A percentile compares a stretch with the other conserved stretches of the same genome.
Conservation (phyloP, 2,329 filamentous ascomycete species). For the Colletotrichum acutatum region DNA sequence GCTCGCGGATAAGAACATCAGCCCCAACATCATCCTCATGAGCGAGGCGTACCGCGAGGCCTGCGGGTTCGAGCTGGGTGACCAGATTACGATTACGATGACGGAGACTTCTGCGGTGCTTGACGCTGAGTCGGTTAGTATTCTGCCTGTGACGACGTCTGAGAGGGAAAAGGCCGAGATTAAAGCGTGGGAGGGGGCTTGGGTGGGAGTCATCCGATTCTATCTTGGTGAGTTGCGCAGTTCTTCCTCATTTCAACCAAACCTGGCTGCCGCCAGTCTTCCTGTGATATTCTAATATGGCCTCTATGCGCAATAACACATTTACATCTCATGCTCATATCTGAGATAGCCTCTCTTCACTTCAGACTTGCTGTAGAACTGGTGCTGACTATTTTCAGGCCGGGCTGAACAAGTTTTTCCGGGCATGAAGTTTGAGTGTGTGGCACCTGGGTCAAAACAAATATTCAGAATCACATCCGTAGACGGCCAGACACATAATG, state of each 20-base stretch:
- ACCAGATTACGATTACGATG: conserved; percentile 71
- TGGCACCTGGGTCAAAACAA: conserved; percentile 65
- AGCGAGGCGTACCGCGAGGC: conserved; percentile 79
- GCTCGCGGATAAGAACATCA: conserved; percentile 68
- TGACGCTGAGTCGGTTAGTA: conserved; percentile 63
- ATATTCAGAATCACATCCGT: conserved; percentile 71
- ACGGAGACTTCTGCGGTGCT: conserved; percentile 61
- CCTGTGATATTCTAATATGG: background rate
- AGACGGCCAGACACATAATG: conserved; percentile 56
- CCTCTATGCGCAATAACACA: background rate
- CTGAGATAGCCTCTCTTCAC: background rate
- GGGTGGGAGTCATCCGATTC: conserved; percentile 23
- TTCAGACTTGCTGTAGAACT: conserved; percentile 28
- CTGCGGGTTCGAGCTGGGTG: conserved; percentile 77
- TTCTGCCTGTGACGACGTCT: conserved; percentile 24
- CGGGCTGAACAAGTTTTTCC: conserved; percentile 76
- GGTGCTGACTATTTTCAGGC: conserved; percentile 48
- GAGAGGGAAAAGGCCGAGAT: conserved; percentile 47
- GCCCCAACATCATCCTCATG: conserved; percentile 76
- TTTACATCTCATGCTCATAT: background rate
- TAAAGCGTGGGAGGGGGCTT: conserved; percentile 39
- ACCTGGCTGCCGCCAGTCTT: background rate
- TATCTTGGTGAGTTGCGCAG: conserved; percentile 14
- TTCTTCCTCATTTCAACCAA: background rate
- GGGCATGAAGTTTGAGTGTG: conserved; percentile 76